Percentiles rank a stretch among this genome's conserved stretches.
These are phyloP conservation scores for Colletotrichum melonis DNA, from an alignment of 2,329 filamentous ascomycete genomes.

Conservation along the genomic window DNA sequence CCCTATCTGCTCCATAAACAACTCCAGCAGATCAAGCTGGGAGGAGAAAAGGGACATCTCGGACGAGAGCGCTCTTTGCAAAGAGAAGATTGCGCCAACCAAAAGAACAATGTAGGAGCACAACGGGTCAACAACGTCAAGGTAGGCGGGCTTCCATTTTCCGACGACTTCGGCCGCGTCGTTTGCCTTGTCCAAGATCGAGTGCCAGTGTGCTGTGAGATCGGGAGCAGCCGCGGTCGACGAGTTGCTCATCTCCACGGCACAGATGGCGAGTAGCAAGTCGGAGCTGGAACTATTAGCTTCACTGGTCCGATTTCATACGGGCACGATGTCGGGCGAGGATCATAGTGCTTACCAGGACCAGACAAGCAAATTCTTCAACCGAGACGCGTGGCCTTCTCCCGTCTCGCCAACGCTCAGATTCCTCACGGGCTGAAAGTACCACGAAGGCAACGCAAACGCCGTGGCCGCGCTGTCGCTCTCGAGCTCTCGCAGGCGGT, in stretches of 20 bases:
- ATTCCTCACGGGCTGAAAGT: background rate
- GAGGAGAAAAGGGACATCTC: background rate
- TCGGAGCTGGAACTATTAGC: background rate
- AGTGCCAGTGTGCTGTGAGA: background rate
- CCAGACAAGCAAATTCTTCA: background rate
- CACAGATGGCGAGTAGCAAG: background rate
- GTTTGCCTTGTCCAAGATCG: background rate
- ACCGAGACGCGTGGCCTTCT: background rate
- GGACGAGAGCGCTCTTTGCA: background rate
- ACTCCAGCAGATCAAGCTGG: background rate
- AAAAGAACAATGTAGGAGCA: background rate
- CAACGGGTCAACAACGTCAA: background rate
- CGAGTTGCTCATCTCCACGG: background rate
- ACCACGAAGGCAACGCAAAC: background rate
- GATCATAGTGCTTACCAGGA: background rate
- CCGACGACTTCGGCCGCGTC: background rate
- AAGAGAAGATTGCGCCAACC: background rate
- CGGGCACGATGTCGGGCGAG: background rate
- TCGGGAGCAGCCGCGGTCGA: background rate
- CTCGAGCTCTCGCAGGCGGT: background rate
- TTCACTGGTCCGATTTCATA: background rate
- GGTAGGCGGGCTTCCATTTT: background rate
- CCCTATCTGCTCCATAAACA: background rate
- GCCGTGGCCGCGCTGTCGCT: background rate
- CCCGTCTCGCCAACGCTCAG: background rate